A percentile compares a stretch with the other conserved stretches of the same genome.
These are phyloP conservation scores for Podaxis pistillaris DNA, from an alignment of 768 basidiomycete species.

Conservation along the genomic window DNA sequence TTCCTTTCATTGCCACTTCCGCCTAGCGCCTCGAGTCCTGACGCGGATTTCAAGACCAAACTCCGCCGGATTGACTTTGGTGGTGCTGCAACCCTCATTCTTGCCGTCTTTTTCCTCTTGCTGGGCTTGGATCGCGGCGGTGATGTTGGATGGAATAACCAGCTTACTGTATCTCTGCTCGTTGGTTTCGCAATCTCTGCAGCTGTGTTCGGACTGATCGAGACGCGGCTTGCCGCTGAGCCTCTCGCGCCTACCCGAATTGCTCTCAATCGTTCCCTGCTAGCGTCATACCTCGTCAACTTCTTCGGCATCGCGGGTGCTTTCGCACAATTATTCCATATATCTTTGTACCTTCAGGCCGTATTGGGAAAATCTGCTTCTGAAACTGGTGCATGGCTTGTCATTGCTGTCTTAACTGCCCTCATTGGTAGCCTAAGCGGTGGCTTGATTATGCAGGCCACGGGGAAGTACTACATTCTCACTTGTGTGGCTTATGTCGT, in stretches of 20 bases:
- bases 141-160: constrained; percentile 46
- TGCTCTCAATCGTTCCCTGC: constrained; percentile 44
- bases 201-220: constrained; percentile 41
- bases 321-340: constrained; percentile 48
- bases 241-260: constrained; percentile 60
- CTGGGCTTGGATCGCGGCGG: constrained; percentile 56
- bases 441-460: constrained; percentile 56
- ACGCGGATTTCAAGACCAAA: constrained; percentile 42
- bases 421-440: constrained; percentile 49
- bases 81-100: constrained; percentile 54
- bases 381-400: constrained; percentile 49
- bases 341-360: constrained; percentile 59
- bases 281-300: constrained; percentile 58
- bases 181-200: constrained; percentile 31
- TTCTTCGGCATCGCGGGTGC: constrained; percentile 50
- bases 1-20: constrained; percentile 52
- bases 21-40: constrained; percentile 23
- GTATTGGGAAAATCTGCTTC: constrained; percentile 47
- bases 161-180: constrained; percentile 35
- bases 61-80: constrained; percentile 62
- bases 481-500: constrained; percentile 42
- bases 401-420: constrained; percentile 45
- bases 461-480: constrained; percentile 54
- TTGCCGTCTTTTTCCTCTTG: constrained; percentile 56
- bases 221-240: constrained; percentile 51